These are phyloP conservation scores for Lentinus brumalis DNA, from an alignment of 768 basidiomycete genomes.

Conservation along the genomic window DNA sequence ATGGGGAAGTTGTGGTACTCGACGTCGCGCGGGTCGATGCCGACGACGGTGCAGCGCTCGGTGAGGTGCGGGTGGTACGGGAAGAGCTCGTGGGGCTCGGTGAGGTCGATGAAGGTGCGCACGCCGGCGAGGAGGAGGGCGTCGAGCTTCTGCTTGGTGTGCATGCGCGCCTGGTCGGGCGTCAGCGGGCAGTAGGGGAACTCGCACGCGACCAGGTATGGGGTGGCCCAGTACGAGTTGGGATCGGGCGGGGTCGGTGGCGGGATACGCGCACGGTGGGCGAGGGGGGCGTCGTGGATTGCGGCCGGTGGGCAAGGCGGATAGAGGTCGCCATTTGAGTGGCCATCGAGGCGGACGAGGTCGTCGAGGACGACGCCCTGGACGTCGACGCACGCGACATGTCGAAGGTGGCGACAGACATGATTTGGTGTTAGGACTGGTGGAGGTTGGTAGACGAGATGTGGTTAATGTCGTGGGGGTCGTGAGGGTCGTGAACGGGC, in stretches of 20 bases:
- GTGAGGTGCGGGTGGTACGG: constrained; percentile 63
- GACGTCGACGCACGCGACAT: constrained; percentile 8
- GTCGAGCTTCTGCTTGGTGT: constrained; percentile 70
- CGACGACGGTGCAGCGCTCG: constrained; percentile 53
- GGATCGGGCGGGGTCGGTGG: constrained; percentile 56
- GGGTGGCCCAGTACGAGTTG: constrained; percentile 83
- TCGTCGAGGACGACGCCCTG: constrained; percentile 1
- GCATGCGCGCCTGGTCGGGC: constrained; percentile 25
- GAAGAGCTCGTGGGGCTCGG: constrained; percentile 75
- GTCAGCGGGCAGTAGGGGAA: constrained; percentile 60
- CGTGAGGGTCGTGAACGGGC: constrained; percentile 6
- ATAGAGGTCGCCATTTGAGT: constrained; percentile 45
- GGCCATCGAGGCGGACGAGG: constrained; percentile 9
- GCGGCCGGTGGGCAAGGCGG: constrained; percentile 39
- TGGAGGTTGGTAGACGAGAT: not conserved
- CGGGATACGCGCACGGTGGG: constrained; percentile 16
- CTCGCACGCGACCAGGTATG: constrained; percentile 74
- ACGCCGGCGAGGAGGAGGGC: constrained; percentile 70
- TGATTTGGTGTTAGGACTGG: no score
- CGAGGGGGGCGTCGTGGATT: constrained; percentile 7
- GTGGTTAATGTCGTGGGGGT: not conserved
- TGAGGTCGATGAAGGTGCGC: constrained; percentile 82
- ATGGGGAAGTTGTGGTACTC: constrained; percentile 83
- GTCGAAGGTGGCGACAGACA: constrained; percentile 24
- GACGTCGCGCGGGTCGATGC: constrained; percentile 55